phyloP scores from a whole-genome alignment of 2,329 filamentous ascomycete species.

The Alternaria ventricosa region DNA sequence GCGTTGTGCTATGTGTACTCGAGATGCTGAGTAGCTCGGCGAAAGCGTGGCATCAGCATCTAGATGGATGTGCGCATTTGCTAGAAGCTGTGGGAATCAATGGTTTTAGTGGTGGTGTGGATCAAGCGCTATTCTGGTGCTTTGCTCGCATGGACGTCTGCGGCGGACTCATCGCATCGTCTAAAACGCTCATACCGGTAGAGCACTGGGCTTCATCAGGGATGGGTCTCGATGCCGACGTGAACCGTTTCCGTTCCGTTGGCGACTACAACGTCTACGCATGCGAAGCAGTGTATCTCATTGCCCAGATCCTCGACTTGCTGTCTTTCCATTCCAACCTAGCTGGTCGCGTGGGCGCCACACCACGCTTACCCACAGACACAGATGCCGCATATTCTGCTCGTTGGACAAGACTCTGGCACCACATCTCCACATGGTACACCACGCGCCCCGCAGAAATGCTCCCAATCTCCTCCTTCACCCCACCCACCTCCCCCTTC shows the following conservation, averaged over 20 bases:
- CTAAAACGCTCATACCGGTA: conserved; percentile 58
- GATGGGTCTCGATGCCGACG: conserved; percentile 47
- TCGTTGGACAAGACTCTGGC: conserved; percentile 42
- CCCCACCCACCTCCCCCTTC: conserved; percentile 10
- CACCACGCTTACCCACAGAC: not conserved
- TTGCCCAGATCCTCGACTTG: conserved; percentile 53
- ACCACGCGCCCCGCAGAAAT: conserved; percentile 32
- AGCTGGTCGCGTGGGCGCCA: conserved; percentile 25
- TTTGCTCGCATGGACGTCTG: conserved; percentile 66
- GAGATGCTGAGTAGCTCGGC: conserved; percentile 59
- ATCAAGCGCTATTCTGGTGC: conserved; percentile 65
- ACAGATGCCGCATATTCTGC: not conserved
- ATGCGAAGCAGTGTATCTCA: conserved; percentile 66
- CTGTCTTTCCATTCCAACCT: conserved; percentile 26
- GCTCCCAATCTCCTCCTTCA: conserved; percentile 12
- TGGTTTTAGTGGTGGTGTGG: conserved; percentile 58
- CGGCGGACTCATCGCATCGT: conserved; percentile 61
- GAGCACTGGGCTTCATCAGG: conserved; percentile 56
- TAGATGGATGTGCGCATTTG: conserved; percentile 63
- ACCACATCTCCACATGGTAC: conserved; percentile 44
- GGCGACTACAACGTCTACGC: conserved; percentile 62
- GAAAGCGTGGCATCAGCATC: conserved; percentile 61
- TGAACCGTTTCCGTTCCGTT: conserved; percentile 48
- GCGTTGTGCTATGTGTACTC: conserved; percentile 56
- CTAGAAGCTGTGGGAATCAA: conserved; percentile 60